A percentile compares a stretch with the other conserved stretches of the same genome.
Conservation (phyloP, 306 rosid species). For the Sechiopsis laciniata region DNA sequence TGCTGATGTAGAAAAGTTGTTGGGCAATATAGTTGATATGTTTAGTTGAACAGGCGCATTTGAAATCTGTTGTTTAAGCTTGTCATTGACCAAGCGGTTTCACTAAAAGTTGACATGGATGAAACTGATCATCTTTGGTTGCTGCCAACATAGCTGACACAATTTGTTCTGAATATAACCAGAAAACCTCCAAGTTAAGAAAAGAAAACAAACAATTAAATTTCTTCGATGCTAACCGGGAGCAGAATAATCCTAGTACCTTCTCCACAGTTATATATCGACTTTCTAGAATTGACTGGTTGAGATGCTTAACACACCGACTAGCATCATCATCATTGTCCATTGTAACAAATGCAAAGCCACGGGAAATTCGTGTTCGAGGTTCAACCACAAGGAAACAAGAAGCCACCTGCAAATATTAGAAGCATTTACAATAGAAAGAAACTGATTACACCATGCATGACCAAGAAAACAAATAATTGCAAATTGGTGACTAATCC, state of each 20-base stretch:
- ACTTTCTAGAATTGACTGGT: slow-evolving; percentile 92
- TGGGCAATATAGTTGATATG: slow-evolving; percentile 97
- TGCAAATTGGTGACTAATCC: not conserved
- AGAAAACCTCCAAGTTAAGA: slow-evolving; percentile 88
- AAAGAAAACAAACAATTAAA: slow-evolving; percentile 25
- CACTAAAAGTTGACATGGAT: slow-evolving; percentile 90
- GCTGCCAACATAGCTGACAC: slow-evolving; percentile 96
- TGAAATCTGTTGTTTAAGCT: slow-evolving; percentile 94
- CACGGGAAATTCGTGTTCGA: slow-evolving; percentile 81
- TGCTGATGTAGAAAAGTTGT: slow-evolving; percentile 96
- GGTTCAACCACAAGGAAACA: slow-evolving; percentile 98
- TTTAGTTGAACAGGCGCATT: slow-evolving; percentile 91
- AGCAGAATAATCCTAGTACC: slow-evolving; percentile 44
- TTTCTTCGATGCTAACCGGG: slow-evolving; percentile 26
- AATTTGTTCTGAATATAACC: slow-evolving; percentile 93
- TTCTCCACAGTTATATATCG: slow-evolving; percentile 89
- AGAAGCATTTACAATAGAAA: not conserved
- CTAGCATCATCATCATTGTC: slow-evolving; percentile 66
- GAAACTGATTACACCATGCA: not conserved
- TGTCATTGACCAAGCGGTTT: slow-evolving; percentile 95
- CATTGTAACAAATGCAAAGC: slow-evolving; percentile 94
- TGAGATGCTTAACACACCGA: slow-evolving; percentile 83
- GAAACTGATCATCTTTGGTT: slow-evolving; percentile 94
- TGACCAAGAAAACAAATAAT: not conserved
- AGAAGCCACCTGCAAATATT: slow-evolving; percentile 63